These are phyloP conservation scores for Tulasnella sp. DNA, from an alignment of 768 basidiomycete species.

Conservation along the genomic window DNA sequence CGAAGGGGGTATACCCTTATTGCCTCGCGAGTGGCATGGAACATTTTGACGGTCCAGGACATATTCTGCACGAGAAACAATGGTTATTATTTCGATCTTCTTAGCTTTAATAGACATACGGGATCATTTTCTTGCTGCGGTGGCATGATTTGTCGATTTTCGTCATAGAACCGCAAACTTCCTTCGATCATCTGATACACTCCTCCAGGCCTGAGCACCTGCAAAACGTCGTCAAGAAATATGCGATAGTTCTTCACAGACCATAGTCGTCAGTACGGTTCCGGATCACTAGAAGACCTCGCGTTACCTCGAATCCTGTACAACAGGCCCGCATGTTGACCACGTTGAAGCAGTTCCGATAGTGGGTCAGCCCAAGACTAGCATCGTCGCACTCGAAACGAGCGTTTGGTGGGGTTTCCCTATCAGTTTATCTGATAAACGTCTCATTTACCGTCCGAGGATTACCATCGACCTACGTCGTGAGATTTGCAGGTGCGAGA, in stretches of 20 bases:
- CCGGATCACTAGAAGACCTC: background rate
- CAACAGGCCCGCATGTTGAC: background rate
- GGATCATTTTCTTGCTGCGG: background rate
- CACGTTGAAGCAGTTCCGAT: conserved; percentile 12
- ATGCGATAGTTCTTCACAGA: background rate
- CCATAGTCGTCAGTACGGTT: background rate
- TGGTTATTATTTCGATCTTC: background rate
- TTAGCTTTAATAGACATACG: background rate
- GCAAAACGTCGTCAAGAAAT: conserved; percentile 2
- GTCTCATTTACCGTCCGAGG: background rate
- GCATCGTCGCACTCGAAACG: conserved; percentile 23
- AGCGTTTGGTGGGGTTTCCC: conserved; percentile 13
- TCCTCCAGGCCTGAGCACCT: conserved; percentile 14
- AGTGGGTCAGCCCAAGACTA: conserved; percentile 17
- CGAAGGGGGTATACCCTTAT: background rate
- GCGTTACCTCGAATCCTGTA: background rate
- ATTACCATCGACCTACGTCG: background rate
- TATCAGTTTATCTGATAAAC: background rate
- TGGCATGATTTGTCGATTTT: background rate
- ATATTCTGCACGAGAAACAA: background rate
- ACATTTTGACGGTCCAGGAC: background rate
- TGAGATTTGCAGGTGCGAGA: conserved; percentile 18
- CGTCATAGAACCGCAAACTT: conserved; percentile 1
- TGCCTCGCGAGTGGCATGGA: background rate
- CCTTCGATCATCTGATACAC: conserved; percentile 4